A percentile compares a stretch with the other conserved stretches of the same genome.
Evolutionary conservation across 148 eudicot genomes (phyloP).

Genomic region (Nyssa sinensis): DNA sequence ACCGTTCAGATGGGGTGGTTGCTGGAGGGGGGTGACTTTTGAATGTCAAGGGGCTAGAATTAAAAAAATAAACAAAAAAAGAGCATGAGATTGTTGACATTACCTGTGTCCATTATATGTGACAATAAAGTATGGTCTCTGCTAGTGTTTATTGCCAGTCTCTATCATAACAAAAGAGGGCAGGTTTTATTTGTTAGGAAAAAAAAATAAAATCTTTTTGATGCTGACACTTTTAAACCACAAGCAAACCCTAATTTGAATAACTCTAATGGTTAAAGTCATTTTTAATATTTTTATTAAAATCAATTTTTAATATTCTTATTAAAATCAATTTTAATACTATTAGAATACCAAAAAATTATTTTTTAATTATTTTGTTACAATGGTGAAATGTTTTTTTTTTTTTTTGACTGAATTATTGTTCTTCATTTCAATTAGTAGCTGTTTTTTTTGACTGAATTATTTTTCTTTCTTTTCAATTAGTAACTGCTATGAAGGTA

Average conservation of each 20-base stretch:
- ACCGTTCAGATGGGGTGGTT: conserved; percentile 9
- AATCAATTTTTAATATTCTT: too few relatives aligned
- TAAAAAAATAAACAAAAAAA: background rate
- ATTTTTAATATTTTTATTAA: too few relatives aligned
- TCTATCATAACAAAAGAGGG: conserved; percentile 10
- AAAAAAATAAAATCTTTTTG: conserved; percentile 14
- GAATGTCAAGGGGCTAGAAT: background rate
- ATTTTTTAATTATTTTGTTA: too few relatives aligned
- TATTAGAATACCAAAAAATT: too few relatives aligned
- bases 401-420: too few relatives aligned
- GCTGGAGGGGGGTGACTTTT: background rate
- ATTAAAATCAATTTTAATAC: too few relatives aligned
- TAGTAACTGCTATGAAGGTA: too few relatives aligned
- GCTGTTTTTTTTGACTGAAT: too few relatives aligned
- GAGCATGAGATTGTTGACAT: conserved; percentile 22
- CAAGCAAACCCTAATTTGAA: conserved; percentile 3
- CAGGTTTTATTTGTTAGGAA: conserved; percentile 21
- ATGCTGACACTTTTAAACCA: conserved; percentile 12
- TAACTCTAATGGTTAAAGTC: too few relatives aligned
- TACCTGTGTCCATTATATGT: background rate
- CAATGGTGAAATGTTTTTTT: too few relatives aligned
- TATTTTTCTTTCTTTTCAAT: too few relatives aligned
- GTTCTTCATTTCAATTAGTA: too few relatives aligned
- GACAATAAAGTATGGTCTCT: conserved; percentile 10
- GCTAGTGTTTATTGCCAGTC: conserved; percentile 6